Percentiles rank a stretch among this genome's conserved stretches.
phyloP scores from a whole-genome alignment of 129 eudicot species.

The Tagetes erecta region DNA sequence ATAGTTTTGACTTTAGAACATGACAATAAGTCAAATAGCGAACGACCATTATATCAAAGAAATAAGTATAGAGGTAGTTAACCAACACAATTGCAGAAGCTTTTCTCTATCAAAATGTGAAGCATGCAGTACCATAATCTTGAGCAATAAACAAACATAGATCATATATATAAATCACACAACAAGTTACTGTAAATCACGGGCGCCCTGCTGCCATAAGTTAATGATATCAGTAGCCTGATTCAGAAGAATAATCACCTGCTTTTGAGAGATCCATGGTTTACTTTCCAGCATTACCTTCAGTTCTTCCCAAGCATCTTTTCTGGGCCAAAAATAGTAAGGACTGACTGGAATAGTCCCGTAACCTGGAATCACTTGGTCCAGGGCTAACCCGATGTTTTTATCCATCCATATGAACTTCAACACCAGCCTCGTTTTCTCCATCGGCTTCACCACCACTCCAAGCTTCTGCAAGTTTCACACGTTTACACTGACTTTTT shows the following conservation, averaged over 20 bases:
- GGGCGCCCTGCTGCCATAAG: constrained; percentile 84
- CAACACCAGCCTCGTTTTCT: constrained; percentile 73
- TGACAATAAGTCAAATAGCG: too few relatives aligned
- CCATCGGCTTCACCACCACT: constrained; percentile 77
- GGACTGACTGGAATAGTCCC: constrained; percentile 90
- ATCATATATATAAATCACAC: not conserved
- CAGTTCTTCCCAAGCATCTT: constrained; percentile 97
- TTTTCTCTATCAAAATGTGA: constrained; percentile 8
- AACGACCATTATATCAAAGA: not conserved
- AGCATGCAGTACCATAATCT: constrained; percentile 27
- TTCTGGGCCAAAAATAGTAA: constrained; percentile 91
- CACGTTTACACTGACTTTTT: not conserved
- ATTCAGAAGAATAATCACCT: constrained; percentile 72
- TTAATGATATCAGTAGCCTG: constrained; percentile 96
- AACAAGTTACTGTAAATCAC: constrained; percentile 35
- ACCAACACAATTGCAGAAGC: not conserved
- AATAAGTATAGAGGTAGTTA: not conserved
- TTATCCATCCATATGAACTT: constrained; percentile 97
- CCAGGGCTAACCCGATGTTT: constrained; percentile 75
- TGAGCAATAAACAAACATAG: constrained; percentile 20
- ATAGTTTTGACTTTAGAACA: too few relatives aligned
- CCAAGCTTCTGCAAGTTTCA: constrained; percentile 54
- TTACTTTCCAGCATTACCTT: constrained; percentile 75
- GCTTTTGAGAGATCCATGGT: constrained; percentile 86
- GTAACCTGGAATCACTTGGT: constrained; percentile 83